These are phyloP conservation scores for Rhizophlyctis rosea DNA, from an alignment of 192 early-diverging fungal genomes.

Conservation along the genomic window DNA sequence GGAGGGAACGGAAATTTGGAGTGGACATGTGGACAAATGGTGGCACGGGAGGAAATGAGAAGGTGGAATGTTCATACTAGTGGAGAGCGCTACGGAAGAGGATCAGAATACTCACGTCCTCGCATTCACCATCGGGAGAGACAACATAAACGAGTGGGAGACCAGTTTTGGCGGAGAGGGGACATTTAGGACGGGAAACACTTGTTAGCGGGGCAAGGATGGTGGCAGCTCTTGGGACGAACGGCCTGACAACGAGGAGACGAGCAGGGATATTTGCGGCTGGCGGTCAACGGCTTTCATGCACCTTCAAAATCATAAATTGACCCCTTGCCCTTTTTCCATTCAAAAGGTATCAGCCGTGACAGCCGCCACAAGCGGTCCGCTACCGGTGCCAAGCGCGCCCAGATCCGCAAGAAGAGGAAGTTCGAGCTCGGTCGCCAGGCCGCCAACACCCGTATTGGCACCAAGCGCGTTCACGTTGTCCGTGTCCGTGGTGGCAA, in stretches of 20 bases:
- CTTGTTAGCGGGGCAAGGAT: not conserved
- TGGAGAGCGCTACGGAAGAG: not conserved
- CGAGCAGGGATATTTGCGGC: not conserved
- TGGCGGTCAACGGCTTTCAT: not conserved
- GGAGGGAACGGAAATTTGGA: not conserved
- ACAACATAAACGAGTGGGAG: not conserved
- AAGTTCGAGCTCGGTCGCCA: slow-evolving; percentile 99
- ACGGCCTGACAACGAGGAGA: not conserved
- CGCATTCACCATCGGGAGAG: not conserved
- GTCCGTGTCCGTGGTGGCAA: slow-evolving; percentile 98
- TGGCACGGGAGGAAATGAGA: not conserved
- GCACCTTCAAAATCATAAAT: not conserved
- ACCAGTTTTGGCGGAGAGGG: not conserved
- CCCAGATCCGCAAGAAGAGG: slow-evolving; percentile 99
- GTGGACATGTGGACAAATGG: not conserved
- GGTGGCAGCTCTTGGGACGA: not conserved
- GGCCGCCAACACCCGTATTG: slow-evolving; percentile 96
- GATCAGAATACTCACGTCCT: not conserved
- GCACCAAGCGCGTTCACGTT: slow-evolving; percentile 92
- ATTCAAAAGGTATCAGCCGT: slow-evolving; percentile 90
- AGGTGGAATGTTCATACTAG: not conserved
- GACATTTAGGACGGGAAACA: not conserved
- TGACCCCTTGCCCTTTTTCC: slow-evolving; percentile 1
- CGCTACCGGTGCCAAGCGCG: slow-evolving; percentile 97
- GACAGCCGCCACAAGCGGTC: slow-evolving; percentile 99